Evolutionary conservation across 2,329 filamentous ascomycete species (phyloP), one percentile per base, ranked within the genome.

Genomic region (Ophiognomonia clavigignenti-juglandacearum): DNA sequence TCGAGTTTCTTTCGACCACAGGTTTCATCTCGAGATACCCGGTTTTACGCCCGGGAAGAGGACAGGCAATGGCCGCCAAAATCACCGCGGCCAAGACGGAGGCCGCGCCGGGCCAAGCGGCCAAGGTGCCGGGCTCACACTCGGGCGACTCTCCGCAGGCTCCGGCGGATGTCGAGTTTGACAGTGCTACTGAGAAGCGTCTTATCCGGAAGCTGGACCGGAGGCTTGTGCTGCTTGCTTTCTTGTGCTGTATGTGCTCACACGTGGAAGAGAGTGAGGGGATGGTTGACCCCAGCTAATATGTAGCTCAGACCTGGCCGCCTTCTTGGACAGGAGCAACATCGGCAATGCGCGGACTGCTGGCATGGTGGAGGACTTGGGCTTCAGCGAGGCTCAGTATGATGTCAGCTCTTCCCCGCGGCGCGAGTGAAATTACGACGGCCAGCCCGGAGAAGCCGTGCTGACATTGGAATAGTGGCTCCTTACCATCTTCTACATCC

Each of bases 401-500:
- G 62, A 69, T 58, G 64, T 65, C 6, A 23, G 45, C 24, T 4
- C 29, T 13, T 16, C n/a, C n/a, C n/a, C n/a, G n/a, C n/a, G n/a
- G 31, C 29, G 18, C 31, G 4, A n/a, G 5, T 20, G 8, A 10
- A n/a, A 16, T 7, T 14, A 10, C 5, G n/a, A 35, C 22, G 31
- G 7, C 9, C 13, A 18, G 11, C 26, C 19, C 9, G 14, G 38
- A 29, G 10, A 27, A 9, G 11, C 16, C 7, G 10, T 29, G 20
- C 43, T 51, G 40, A 38, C 36, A 37, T 5, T n/a, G 26, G n/a
- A 11, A 14, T 27, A 65, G 60, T 72, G 69, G 68, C 58, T 71
- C 20, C 59, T 72, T 27, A 71, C 67, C 19, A 69, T 72, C 36
- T 71, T 71, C 45, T 72, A 71, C 51, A 71, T 71, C 35, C 65